phyloP scores from a whole-genome alignment of 2,329 filamentous ascomycete species.

The Lachnellula occidentalis region DNA sequence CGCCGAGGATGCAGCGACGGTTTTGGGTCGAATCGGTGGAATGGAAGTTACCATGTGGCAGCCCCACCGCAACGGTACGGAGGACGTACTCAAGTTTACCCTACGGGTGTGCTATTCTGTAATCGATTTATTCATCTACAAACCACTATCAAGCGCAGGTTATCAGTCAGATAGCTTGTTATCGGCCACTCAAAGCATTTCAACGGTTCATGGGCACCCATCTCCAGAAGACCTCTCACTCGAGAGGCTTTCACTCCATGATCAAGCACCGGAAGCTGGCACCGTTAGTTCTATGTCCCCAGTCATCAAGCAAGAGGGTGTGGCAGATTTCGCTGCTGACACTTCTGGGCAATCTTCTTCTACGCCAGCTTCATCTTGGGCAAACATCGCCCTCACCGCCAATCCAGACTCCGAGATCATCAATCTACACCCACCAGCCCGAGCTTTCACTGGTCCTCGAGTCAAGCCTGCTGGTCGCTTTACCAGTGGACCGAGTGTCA shows the following conservation, averaged over 20 bases:
- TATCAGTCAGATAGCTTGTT: not conserved
- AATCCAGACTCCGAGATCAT: slow-evolving; percentile 12
- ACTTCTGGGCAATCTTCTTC: not conserved
- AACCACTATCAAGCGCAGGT: not conserved
- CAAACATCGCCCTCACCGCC: slow-evolving; percentile 21
- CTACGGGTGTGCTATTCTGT: not conserved
- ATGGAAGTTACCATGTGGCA: slow-evolving; percentile 2
- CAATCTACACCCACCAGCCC: slow-evolving; percentile 13
- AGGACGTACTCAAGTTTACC: not conserved
- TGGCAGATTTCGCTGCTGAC: not conserved
- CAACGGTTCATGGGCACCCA: slow-evolving; percentile 1
- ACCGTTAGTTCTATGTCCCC: not conserved
- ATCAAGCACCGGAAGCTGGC: slow-evolving; percentile 1
- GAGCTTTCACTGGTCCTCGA: slow-evolving; percentile 2
- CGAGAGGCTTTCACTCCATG: not conserved
- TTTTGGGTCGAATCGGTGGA: slow-evolving; percentile 11
- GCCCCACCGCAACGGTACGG: not conserved
- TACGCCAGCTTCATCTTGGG: slow-evolving; percentile 22
- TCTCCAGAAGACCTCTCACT: not conserved
- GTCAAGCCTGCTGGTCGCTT: slow-evolving; percentile 14
- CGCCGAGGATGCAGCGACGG: slow-evolving; percentile 12
- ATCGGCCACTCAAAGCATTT: not conserved
- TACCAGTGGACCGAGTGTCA: slow-evolving; percentile 4
- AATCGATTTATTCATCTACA: not conserved
- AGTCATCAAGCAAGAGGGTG: not conserved